Evolutionary conservation across 2,329 filamentous ascomycete genomes (phyloP).

Genomic region (Lasiodiplodia sp.): DNA sequence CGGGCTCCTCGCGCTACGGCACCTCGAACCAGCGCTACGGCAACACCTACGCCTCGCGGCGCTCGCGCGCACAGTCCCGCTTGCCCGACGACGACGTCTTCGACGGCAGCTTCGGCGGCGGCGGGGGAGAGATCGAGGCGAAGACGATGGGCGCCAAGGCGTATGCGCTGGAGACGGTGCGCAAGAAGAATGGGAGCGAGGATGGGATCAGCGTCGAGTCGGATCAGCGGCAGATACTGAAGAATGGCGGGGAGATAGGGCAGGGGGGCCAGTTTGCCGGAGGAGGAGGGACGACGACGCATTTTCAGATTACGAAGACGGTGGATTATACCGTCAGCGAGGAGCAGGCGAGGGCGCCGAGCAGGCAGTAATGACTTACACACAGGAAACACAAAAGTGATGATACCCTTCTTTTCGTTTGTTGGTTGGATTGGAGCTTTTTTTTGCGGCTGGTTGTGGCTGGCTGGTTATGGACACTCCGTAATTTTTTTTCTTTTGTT

Average conservation of each 20-base stretch:
- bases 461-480: too few relatives aligned
- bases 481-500: too few relatives aligned
- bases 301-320: constrained; percentile 3
- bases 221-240: constrained; percentile 15
- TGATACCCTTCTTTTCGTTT: too few relatives aligned
- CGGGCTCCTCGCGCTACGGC: neutral
- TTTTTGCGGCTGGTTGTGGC: too few relatives aligned
- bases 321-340: constrained; percentile 17
- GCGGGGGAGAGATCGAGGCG: neutral
- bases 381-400: too few relatives aligned
- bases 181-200: constrained; percentile 9
- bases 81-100: constrained; percentile 6
- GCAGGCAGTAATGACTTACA: too few relatives aligned
- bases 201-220: constrained; percentile 19
- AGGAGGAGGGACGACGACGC: too few relatives aligned
- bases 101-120: neutral
- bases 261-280: neutral
- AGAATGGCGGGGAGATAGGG: neutral
- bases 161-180: neutral
- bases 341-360: neutral
- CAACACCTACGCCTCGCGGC: neutral
- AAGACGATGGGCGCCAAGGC: neutral
- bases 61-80: neutral
- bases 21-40: neutral
- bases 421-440: too few relatives aligned